Evolutionary conservation across 495 filamentous ascomycete species (phyloP).

Genomic region (Tuber brumale): DNA sequence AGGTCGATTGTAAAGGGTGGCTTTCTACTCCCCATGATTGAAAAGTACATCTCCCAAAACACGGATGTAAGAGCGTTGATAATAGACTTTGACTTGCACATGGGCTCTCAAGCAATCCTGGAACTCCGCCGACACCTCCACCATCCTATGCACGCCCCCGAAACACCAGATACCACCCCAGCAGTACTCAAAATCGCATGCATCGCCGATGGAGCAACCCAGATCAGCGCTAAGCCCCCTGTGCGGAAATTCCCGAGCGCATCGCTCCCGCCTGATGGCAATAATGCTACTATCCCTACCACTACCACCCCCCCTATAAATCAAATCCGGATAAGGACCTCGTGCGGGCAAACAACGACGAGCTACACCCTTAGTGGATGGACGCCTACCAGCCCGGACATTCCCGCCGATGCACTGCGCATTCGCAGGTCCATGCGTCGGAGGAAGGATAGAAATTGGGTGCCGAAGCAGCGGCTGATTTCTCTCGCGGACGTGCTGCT

Average conservation of each 20-base stretch:
- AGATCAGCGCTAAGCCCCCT: conserved; percentile 26
- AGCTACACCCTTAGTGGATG: conserved; percentile 25
- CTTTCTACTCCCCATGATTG: conserved; percentile 30
- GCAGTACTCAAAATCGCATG: conserved; percentile 23
- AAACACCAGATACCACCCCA: conserved; percentile 4
- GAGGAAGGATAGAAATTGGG: conserved; percentile 15
- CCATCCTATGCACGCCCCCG: background rate
- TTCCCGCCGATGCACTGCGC: conserved; percentile 6
- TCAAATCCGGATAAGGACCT: conserved; percentile 28
- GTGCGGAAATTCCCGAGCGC: conserved; percentile 4
- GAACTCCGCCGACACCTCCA: conserved; percentile 26
- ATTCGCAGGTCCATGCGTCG: conserved; percentile 8
- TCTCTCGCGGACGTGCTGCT: conserved; percentile 24
- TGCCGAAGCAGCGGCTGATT: conserved; percentile 24
- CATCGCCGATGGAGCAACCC: conserved; percentile 25
- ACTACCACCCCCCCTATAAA: conserved; percentile 12
- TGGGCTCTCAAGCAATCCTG: conserved; percentile 30
- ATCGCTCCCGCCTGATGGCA: background rate
- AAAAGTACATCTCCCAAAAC: conserved; percentile 25
- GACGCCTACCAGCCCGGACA: conserved; percentile 22
- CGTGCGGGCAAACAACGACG: conserved; percentile 25
- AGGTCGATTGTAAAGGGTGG: conserved; percentile 21
- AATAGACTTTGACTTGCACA: conserved; percentile 34
- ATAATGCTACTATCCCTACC: background rate
- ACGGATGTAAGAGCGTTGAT: conserved; percentile 23